Conservation (phyloP, 2,329 filamentous ascomycete genomes). For the Thelonectria discophora region DNA sequence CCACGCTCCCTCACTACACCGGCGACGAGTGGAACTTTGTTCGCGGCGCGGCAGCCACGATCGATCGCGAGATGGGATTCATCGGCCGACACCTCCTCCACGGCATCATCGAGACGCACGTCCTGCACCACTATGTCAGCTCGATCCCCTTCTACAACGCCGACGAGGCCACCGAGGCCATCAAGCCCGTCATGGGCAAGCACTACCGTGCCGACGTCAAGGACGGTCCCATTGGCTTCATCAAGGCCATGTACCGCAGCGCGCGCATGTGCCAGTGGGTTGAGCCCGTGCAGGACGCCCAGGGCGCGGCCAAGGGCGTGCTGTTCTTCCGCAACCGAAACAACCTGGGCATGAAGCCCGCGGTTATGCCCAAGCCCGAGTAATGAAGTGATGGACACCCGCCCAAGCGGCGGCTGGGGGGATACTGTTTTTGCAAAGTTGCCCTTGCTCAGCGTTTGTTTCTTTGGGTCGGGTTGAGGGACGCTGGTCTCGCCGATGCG, state of each 20-base stretch:
- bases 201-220: conserved; percentile 89
- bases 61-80: conserved; percentile 97
- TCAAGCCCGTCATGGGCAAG: conserved; percentile 92
- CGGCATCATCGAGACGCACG: conserved; percentile 97
- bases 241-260: conserved; percentile 82
- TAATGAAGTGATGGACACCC: conserved; percentile 8
- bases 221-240: conserved; percentile 82
- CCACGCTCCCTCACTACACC: conserved; percentile 90
- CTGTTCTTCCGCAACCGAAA: conserved; percentile 97
- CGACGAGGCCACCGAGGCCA: conserved; percentile 92
- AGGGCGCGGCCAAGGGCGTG: conserved; percentile 83
- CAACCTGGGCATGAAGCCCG: conserved; percentile 72
- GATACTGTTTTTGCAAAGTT: conserved; percentile 21
- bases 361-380: conserved; percentile 30
- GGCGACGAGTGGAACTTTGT: conserved; percentile 89
- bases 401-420: background rate
- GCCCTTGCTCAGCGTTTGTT: conserved; percentile 19
- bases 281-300: conserved; percentile 84
- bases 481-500: conserved; percentile 11
- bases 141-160: conserved; percentile 97
- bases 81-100: conserved; percentile 90
- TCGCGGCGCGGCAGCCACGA: conserved; percentile 92
- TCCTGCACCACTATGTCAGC: conserved; percentile 96
- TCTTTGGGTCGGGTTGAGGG: conserved; percentile 12
- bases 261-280: conserved; percentile 96